These are phyloP conservation scores for Ehretia macrophylla DNA, from an alignment of 257 asterid genomes.

Conservation along the genomic window DNA sequence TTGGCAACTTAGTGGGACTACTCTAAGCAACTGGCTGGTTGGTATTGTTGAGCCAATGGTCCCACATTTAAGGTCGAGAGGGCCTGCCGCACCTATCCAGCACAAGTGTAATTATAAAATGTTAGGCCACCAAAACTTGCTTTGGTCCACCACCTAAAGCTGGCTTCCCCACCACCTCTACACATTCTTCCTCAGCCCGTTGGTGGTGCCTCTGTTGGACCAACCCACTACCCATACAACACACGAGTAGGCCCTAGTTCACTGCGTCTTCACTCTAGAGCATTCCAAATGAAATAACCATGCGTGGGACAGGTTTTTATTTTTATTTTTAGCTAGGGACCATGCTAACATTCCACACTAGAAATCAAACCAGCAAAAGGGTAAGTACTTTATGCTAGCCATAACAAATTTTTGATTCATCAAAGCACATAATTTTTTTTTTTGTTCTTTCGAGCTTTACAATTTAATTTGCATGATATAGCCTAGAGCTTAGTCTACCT, in stretches of 20 bases:
- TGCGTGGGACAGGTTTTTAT: background rate
- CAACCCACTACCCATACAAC: background rate
- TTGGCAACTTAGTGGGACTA: background rate
- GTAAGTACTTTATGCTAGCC: too few relatives aligned
- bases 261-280: too few relatives aligned
- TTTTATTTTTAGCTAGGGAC: background rate
- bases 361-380: too few relatives aligned
- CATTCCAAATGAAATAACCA: background rate
- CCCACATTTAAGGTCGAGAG: background rate
- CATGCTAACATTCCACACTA: background rate
- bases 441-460: too few relatives aligned
- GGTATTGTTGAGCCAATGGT: background rate
- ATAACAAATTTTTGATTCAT: too few relatives aligned
- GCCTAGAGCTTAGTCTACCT: too few relatives aligned
- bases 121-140: conserved; percentile 18
- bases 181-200: background rate
- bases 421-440: too few relatives aligned
- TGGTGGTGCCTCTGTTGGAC: conserved; percentile 3
- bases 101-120: background rate
- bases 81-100: background rate
- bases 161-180: conserved; percentile 31
- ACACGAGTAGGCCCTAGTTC: background rate
- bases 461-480: too few relatives aligned
- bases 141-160: conserved; percentile 32
- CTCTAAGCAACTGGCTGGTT: background rate